Evolutionary conservation across 2,329 filamentous ascomycete genomes (phyloP).

Genomic region (Fusarium clavum): DNA sequence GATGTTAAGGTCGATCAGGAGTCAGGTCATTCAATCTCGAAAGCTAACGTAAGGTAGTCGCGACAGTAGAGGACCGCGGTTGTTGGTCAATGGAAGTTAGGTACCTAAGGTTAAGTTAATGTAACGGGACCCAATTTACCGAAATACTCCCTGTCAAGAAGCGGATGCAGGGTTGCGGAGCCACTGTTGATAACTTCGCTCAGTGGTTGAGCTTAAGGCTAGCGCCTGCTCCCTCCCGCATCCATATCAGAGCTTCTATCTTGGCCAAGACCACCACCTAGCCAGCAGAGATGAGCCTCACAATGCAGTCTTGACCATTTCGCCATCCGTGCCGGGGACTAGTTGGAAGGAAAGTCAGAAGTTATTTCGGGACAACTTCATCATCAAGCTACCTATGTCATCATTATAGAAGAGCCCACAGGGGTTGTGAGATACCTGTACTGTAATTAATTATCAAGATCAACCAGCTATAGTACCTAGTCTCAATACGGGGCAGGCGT

Average conservation of each 20-base stretch:
- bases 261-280: neutral
- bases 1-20: slow-evolving; percentile 42
- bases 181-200: slow-evolving; percentile 20
- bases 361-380: neutral
- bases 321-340: no score
- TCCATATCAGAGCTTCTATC: slow-evolving; percentile 2
- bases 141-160: slow-evolving; percentile 31
- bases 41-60: slow-evolving; percentile 18
- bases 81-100: slow-evolving; percentile 19
- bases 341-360: neutral
- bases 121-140: neutral
- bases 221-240: slow-evolving; percentile 15
- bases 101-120: neutral
- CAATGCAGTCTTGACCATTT: neutral
- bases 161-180: slow-evolving; percentile 35
- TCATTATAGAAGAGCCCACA: neutral
- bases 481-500: slow-evolving; percentile 12
- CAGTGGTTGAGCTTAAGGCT: slow-evolving; percentile 19
- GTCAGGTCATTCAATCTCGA: slow-evolving; percentile 42
- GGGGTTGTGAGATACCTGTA: neutral
- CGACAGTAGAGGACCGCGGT: slow-evolving; percentile 26
- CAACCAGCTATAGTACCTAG: neutral
- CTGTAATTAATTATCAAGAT: neutral
- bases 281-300: neutral
- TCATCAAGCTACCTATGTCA: neutral